A percentile compares a stretch with the other conserved stretches of the same genome.
phyloP scores from a whole-genome alignment of 768 basidiomycete genomes.

The Phlebiopsis gigantea region DNA sequence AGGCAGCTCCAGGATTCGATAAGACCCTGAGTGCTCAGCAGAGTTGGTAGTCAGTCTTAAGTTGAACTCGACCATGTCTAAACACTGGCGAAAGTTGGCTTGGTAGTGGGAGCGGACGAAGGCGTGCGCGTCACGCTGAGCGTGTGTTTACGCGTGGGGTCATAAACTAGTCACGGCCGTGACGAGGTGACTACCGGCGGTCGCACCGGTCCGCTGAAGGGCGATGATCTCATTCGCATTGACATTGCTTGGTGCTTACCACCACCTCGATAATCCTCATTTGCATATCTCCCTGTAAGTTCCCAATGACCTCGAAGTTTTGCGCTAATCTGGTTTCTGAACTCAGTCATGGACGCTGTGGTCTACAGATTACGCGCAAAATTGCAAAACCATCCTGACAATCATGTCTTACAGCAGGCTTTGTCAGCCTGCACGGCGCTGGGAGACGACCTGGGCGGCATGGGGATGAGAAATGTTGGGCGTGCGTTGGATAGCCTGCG shows the following conservation, averaged over 20 bases:
- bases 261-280: too few species aligned
- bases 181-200: not conserved
- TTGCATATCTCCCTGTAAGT: not conserved
- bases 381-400: not conserved
- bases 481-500: not conserved
- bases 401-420: not conserved
- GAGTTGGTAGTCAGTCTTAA: constrained; percentile 17
- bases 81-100: not conserved
- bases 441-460: not conserved
- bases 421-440: not conserved
- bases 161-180: too few species aligned
- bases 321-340: not conserved
- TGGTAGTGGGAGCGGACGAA: not conserved
- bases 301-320: not conserved
- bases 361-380: constrained; percentile 1
- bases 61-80: constrained; percentile 15
- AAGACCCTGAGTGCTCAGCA: constrained; percentile 41
- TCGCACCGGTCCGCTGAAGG: not conserved
- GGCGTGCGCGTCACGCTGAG: not conserved
- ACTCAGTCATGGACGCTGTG: constrained; percentile 1
- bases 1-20: constrained; percentile 70
- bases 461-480: not conserved
- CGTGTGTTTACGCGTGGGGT: not conserved
- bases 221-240: not conserved
- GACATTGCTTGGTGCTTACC: too few species aligned